Conservation (phyloP, 495 filamentous ascomycete genomes). For the Podospora tetraspora region DNA sequence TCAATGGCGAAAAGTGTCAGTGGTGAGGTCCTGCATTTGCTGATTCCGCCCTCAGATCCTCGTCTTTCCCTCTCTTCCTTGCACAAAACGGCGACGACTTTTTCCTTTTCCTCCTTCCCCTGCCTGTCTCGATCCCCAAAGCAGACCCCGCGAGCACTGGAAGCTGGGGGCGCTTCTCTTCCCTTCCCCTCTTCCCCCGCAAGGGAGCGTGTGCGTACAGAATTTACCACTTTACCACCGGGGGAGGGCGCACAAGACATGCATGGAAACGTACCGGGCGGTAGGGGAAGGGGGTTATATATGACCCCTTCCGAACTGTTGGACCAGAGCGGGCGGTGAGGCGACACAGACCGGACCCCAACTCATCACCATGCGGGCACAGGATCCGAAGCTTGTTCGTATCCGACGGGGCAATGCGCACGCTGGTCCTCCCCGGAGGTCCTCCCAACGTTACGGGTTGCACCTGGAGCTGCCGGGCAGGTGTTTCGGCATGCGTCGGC, state of each 20-base stretch:
- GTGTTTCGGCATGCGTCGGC: conserved; percentile 22
- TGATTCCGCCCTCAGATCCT: not conserved
- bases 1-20: conserved; percentile 15
- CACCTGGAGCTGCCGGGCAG: conserved; percentile 27
- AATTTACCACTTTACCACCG: not conserved
- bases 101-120: not conserved
- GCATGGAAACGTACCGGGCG: conserved; percentile 28
- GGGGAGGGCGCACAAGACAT: conserved; percentile 14
- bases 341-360: conserved; percentile 45
- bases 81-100: not conserved
- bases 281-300: conserved; percentile 17
- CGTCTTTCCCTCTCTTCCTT: not conserved
- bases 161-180: conserved; percentile 1
- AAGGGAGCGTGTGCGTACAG: not conserved
- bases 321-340: conserved; percentile 37
- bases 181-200: conserved; percentile 11
- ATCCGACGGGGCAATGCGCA: conserved; percentile 2
- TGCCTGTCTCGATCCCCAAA: conserved; percentile 15
- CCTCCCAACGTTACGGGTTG: conserved; percentile 34
- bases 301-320: conserved; percentile 20
- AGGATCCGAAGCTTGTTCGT: conserved; percentile 35
- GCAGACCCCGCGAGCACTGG: not conserved
- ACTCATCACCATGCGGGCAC: conserved; percentile 43
- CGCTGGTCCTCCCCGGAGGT: conserved; percentile 30
- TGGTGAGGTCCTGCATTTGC: not conserved